phyloP scores from a whole-genome alignment of 1,284 basidiomycete genomes.

The Schizophyllum commune region DNA sequence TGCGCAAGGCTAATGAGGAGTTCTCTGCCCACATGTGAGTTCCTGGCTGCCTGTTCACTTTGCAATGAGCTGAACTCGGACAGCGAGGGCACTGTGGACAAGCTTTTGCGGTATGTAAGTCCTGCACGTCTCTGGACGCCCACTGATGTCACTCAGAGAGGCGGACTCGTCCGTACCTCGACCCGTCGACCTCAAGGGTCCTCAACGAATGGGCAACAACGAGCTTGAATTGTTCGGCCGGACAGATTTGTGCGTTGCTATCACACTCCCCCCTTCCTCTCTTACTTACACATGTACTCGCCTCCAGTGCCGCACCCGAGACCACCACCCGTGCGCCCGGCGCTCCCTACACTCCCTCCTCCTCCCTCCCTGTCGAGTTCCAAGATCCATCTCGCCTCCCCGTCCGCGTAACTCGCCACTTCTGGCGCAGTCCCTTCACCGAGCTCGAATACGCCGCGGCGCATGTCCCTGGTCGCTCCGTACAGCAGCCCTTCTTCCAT shows the following conservation, averaged over 20 bases:
- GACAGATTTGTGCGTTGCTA: not conserved
- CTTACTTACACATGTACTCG: not conserved
- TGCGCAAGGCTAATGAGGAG: not conserved
- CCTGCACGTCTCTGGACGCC: not conserved
- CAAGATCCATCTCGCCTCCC: not conserved
- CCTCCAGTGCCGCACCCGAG: not conserved
- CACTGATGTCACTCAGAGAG: not conserved
- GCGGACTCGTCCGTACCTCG: not conserved
- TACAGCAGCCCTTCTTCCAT: constrained; percentile 46
- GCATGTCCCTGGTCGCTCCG: constrained; percentile 50
- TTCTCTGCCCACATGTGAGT: not conserved
- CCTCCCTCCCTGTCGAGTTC: not conserved
- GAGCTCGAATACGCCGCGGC: constrained; percentile 43
- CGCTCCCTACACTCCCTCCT: not conserved
- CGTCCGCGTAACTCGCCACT: not conserved
- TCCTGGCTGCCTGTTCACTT: not conserved
- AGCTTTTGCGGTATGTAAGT: not conserved
- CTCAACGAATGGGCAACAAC: not conserved
- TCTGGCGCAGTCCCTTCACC: constrained; percentile 12
- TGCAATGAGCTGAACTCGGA: not conserved
- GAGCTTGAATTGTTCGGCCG: not conserved
- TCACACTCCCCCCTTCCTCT: not conserved
- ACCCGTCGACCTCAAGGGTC: not conserved
- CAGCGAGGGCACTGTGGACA: not conserved
- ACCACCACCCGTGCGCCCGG: not conserved